Percentiles rank a stretch among this genome's conserved stretches.
phyloP scores from a whole-genome alignment of 2,329 filamentous ascomycete genomes.

The Diaporthe vexans region DNA sequence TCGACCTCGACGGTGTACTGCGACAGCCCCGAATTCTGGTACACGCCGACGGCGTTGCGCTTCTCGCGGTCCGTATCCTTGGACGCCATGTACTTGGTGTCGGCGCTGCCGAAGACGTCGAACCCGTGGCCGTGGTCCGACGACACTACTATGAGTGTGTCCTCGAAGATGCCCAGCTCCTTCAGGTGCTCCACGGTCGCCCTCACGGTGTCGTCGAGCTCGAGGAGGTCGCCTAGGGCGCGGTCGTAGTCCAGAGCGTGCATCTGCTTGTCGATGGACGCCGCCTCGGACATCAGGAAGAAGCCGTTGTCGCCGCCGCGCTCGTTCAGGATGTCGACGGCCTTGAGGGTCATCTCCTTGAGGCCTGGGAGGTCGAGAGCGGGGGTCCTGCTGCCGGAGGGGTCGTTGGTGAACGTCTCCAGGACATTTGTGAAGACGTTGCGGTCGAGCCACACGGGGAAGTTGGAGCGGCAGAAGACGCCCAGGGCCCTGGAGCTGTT shows the following conservation, averaged over 20 bases:
- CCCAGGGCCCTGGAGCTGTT: slow-evolving; percentile 77
- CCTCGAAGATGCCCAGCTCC: slow-evolving; percentile 74
- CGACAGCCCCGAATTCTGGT: slow-evolving; percentile 79
- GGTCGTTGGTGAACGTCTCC: slow-evolving; percentile 74
- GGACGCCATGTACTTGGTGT: slow-evolving; percentile 81
- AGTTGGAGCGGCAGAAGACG: slow-evolving; percentile 80
- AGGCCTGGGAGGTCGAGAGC: slow-evolving; percentile 84
- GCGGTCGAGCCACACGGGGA: slow-evolving; percentile 89
- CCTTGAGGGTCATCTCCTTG: slow-evolving; percentile 92
- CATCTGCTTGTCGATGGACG: slow-evolving; percentile 93
- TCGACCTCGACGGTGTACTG: slow-evolving; percentile 76
- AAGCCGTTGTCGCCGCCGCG: slow-evolving; percentile 79
- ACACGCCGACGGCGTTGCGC: slow-evolving; percentile 81
- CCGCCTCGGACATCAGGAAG: slow-evolving; percentile 90
- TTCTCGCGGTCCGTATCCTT: slow-evolving; percentile 78
- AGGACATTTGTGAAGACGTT: slow-evolving; percentile 84
- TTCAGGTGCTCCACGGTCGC: slow-evolving; percentile 80
- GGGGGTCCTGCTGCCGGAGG: slow-evolving; percentile 72
- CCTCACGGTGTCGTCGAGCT: slow-evolving; percentile 86
- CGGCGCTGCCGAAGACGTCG: slow-evolving; percentile 83
- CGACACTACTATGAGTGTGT: slow-evolving; percentile 84
- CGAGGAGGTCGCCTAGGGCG: slow-evolving; percentile 85
- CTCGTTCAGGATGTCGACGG: slow-evolving; percentile 81
- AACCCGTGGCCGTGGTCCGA: slow-evolving; percentile 94
- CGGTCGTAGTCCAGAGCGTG: slow-evolving; percentile 88